phyloP scores from a whole-genome alignment of 129 eudicot genomes.

The Kitagawia praeruptora region DNA sequence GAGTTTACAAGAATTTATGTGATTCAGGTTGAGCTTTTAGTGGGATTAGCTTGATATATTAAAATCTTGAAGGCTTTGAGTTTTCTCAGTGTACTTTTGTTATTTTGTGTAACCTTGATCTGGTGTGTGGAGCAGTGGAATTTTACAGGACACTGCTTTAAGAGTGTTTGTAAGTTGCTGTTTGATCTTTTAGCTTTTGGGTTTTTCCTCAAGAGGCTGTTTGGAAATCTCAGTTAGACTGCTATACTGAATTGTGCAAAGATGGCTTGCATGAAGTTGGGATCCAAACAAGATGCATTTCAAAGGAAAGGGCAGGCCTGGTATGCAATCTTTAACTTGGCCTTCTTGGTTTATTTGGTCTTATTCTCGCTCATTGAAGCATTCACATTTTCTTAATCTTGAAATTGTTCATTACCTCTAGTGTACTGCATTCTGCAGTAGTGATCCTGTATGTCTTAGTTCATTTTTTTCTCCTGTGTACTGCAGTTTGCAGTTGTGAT shows the following conservation, averaged over 20 bases:
- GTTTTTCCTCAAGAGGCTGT: not conserved
- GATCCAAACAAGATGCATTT: conserved; percentile 91
- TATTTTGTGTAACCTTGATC: not conserved
- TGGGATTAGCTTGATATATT: conserved; percentile 10
- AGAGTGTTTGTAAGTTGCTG: not conserved
- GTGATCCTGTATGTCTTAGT: not conserved
- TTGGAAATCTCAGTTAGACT: conserved; percentile 4
- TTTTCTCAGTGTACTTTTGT: conserved; percentile 10
- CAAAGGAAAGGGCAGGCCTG: conserved; percentile 91
- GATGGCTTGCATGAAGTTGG: conserved; percentile 97
- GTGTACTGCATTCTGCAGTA: not conserved
- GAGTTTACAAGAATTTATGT: conserved; percentile 14
- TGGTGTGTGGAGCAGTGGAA: not conserved
- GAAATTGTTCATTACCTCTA: not conserved
- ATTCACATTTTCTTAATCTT: not conserved
- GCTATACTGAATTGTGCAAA: conserved; percentile 1
- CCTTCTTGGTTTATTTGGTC: not conserved
- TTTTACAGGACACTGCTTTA: not conserved
- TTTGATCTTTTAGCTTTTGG: not conserved
- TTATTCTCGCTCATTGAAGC: not conserved
- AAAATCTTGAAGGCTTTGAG: not conserved
- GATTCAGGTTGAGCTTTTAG: conserved; percentile 19
- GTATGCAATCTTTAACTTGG: conserved; percentile 31
- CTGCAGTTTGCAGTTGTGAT: not conserved
- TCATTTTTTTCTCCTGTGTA: not conserved